Base-by-base conservation (phyloP, 441 rosid species). In the Macaranga tanarius region DNA sequence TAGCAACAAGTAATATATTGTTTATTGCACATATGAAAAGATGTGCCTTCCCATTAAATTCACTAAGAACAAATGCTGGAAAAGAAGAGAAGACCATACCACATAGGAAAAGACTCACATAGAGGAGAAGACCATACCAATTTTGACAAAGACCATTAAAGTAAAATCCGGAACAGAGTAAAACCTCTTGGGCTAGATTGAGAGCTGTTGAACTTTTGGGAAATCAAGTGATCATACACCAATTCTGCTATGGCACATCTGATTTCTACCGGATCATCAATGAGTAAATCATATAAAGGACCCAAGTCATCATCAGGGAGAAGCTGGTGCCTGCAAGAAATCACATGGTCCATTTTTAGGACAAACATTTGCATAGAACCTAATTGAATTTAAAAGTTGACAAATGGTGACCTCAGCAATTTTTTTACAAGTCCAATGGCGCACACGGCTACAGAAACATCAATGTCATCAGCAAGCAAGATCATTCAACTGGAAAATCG, bases 401-500 rank as follows among this genome's bases (percentile, higher is more conserved):
- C n/a, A 42, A 22, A 61, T 10, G 65, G 73, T 74, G 76, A 96
- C 99, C 99, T 87, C 50, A 96, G 87, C 67, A 96, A 84, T 84
- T 92, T 98, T 85, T 90, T 96, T 70, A 96, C 96, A 63, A 93
- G 97, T 69, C 96, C 97, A 75, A 96, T 92, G 70, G 96, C 96
- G 75, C 94, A 88, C 44, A 96, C 97, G 77, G 98, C 99, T 69
- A 91, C 96, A 59, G 97, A 76, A 82, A 96, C 84, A 82, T 96
- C 98, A 77, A 88, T 80, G 79, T 96, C 98, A 87, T 92, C 99
- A 78, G 97, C 98, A 85, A 96, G 97, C 83, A 93, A 97, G 74
- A 96, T 96, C 99, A 96, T 96, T 77, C 99, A 95, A 70, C 79
- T 87, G 71, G 98, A 96, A 86, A 96, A 96, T 82, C 98, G 88